Percentiles rank a stretch among this genome's conserved stretches.
Conservation (phyloP, 1,284 basidiomycete genomes). For the Microbotryum scabiosae region DNA sequence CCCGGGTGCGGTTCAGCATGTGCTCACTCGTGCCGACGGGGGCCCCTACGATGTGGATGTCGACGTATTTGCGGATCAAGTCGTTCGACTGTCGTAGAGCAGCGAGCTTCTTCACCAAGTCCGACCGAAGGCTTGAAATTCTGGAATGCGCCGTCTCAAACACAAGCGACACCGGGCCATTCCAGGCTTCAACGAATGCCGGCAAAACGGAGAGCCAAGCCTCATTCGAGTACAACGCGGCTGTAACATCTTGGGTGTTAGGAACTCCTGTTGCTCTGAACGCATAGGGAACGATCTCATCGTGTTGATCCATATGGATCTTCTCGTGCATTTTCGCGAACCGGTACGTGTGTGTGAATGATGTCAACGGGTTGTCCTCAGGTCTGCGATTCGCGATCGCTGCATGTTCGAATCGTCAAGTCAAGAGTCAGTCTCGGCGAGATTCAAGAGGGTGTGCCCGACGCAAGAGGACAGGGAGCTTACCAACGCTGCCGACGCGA, state of each 20-base stretch:
- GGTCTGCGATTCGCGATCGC: constrained; percentile 1
- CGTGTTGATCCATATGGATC: constrained; percentile 26
- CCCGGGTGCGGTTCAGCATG: constrained; percentile 28
- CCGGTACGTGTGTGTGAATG: constrained; percentile 32
- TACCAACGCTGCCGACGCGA: too few species aligned
- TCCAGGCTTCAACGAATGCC: constrained; percentile 33
- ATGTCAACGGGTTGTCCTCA: constrained; percentile 28
- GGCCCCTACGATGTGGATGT: constrained; percentile 34
- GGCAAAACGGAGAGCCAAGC: constrained; percentile 34
- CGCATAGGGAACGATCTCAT: constrained; percentile 33
- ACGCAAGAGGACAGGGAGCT: too few species aligned
- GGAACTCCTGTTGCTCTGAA: constrained; percentile 25
- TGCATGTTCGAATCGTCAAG: neutral
- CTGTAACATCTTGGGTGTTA: constrained; percentile 28
- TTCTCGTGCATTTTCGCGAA: constrained; percentile 37
- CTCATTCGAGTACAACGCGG: constrained; percentile 37
- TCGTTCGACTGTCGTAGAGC: constrained; percentile 27
- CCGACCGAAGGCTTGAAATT: constrained; percentile 9
- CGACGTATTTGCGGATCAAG: constrained; percentile 30
- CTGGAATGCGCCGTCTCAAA: constrained; percentile 31
- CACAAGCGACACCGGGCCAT: constrained; percentile 35
- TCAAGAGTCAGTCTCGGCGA: too few species aligned
- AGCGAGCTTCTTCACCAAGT: constrained; percentile 21
- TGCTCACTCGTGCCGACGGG: constrained; percentile 19
- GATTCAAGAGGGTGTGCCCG: too few species aligned